These are phyloP conservation scores for Phytophthora hybrid DNA, from an alignment of 352 stramenopile genomes.

Conservation along the genomic window DNA sequence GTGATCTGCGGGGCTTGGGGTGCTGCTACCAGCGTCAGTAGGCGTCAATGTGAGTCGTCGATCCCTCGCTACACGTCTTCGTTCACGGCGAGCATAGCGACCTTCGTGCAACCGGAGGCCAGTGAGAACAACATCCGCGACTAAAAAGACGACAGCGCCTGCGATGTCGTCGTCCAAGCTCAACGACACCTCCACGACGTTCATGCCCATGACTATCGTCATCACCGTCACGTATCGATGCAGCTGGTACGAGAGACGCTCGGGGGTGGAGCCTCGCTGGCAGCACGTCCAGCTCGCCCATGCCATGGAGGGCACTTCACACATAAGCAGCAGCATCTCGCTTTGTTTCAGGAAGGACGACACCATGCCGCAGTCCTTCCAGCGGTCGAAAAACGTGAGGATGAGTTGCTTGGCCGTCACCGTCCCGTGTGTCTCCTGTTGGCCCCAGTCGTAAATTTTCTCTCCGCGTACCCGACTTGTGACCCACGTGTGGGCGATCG, in stretches of 20 bases:
- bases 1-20: neutral
- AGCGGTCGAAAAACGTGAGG: conserved; percentile 47
- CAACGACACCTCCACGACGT: conserved; percentile 27
- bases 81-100: conserved; percentile 17
- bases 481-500: conserved; percentile 37
- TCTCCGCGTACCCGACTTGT: conserved; percentile 31
- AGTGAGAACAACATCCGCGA: conserved; percentile 40
- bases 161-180: conserved; percentile 37
- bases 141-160: conserved; percentile 39
- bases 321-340: conserved; percentile 34
- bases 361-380: conserved; percentile 45
- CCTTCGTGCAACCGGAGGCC: conserved; percentile 30
- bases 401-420: conserved; percentile 31
- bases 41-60: conserved; percentile 26
- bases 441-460: conserved; percentile 31
- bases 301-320: conserved; percentile 38
- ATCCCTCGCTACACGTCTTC: conserved; percentile 14
- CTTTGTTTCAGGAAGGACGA: conserved; percentile 45
- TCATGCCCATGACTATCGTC: conserved; percentile 47
- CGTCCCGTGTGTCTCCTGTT: conserved; percentile 20
- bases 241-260: conserved; percentile 39
- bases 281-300: conserved; percentile 43
- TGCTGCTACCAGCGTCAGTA: conserved; percentile 6
- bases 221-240: conserved; percentile 42
- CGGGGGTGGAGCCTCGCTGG: conserved; percentile 29